These are phyloP conservation scores for Beta lomatogona DNA, from an alignment of 179 eudicot genomes.

Conservation along the genomic window DNA sequence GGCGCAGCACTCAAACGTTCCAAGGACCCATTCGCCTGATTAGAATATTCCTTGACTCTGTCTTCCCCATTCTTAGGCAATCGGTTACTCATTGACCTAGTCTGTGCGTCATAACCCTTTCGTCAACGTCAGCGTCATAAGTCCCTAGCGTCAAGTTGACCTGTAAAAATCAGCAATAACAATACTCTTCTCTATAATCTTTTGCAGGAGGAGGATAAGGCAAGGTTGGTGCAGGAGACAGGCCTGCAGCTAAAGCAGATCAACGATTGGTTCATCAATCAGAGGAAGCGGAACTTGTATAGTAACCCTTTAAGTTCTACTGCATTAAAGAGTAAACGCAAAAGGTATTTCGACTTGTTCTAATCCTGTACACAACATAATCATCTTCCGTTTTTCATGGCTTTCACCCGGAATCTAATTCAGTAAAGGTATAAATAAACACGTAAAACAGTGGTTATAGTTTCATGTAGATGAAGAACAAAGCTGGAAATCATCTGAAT, in stretches of 20 bases:
- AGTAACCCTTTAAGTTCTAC: conserved; percentile 73
- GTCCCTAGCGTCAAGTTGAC: too few species aligned
- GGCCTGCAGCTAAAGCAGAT: conserved; percentile 85
- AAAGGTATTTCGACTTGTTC: conserved; percentile 41
- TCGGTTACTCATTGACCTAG: too few species aligned
- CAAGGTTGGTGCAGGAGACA: conserved; percentile 80
- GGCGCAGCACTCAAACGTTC: too few species aligned
- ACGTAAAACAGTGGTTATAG: conserved; percentile 23
- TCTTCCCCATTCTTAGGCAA: too few species aligned
- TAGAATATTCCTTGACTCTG: too few species aligned
- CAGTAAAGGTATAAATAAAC: background rate
- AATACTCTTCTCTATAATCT: background rate
- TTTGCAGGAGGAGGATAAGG: conserved; percentile 81
- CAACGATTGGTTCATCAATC: conserved; percentile 88
- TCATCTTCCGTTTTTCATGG: background rate
- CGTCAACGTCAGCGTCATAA: too few species aligned
- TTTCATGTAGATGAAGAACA: conserved; percentile 14
- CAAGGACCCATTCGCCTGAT: too few species aligned
- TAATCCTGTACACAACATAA: background rate
- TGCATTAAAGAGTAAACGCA: conserved; percentile 69
- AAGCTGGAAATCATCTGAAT: conserved; percentile 18
- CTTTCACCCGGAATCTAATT: conserved; percentile 1
- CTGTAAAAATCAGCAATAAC: too few species aligned
- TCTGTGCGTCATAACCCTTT: too few species aligned
- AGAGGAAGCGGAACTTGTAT: conserved; percentile 89